Percentiles rank a stretch among this genome's conserved stretches.
Evolutionary conservation across 169 alveolate species (phyloP).

Genomic region (Theileria parva): DNA sequence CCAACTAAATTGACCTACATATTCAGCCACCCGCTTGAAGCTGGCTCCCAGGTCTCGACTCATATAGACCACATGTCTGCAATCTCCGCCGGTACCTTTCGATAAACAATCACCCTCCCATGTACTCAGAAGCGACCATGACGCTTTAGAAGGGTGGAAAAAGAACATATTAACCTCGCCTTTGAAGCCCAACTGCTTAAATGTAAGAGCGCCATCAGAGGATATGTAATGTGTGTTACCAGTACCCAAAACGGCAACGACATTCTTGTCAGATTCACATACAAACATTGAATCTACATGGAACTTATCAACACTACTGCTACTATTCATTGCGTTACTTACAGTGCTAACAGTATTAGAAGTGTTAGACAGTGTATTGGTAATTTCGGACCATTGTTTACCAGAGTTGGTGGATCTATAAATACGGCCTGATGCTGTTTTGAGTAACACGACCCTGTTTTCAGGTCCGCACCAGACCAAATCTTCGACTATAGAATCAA

Average conservation of each 20-base stretch:
- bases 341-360: background rate
- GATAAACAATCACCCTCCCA: slow-evolving; percentile 85
- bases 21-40: slow-evolving; percentile 75
- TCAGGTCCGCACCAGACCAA: slow-evolving; percentile 84
- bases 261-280: slow-evolving; percentile 75
- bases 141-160: slow-evolving; percentile 81
- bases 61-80: slow-evolving; percentile 84
- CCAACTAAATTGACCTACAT: slow-evolving; percentile 92
- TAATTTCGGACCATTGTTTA: slow-evolving; percentile 83
- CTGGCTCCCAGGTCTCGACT: slow-evolving; percentile 86
- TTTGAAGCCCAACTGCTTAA: slow-evolving; percentile 72
- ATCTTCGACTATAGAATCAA: slow-evolving; percentile 82
- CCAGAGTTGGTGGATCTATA: slow-evolving; percentile 83
- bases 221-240: slow-evolving; percentile 74
- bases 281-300: slow-evolving; percentile 75
- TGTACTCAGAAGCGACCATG: slow-evolving; percentile 82
- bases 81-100: slow-evolving; percentile 74
- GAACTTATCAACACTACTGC: slow-evolving; percentile 34
- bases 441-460: slow-evolving; percentile 78
- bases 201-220: slow-evolving; percentile 75
- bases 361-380: slow-evolving; percentile 65
- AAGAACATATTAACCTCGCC: slow-evolving; percentile 80
- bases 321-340: background rate
- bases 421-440: slow-evolving; percentile 80
- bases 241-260: slow-evolving; percentile 77